Conservation (phyloP, 1,284 basidiomycete genomes). For the Termitomyces sp. region DNA sequence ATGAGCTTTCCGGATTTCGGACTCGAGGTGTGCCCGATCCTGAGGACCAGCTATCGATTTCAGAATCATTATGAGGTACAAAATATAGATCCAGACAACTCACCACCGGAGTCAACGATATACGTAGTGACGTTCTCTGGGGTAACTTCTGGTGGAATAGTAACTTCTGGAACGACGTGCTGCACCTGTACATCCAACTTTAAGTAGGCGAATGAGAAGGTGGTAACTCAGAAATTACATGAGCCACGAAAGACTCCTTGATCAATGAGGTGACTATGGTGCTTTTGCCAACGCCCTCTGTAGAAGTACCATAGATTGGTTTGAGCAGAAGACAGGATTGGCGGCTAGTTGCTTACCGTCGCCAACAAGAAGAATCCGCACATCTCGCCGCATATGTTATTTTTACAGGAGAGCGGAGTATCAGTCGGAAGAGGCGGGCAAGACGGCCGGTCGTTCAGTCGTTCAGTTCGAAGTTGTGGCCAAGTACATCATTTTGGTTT, state of each 20-base stretch:
- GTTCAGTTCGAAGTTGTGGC: background rate
- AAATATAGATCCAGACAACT: slow-evolving; percentile 23
- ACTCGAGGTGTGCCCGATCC: slow-evolving; percentile 84
- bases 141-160: slow-evolving; percentile 92
- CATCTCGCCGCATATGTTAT: slow-evolving; percentile 74
- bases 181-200: slow-evolving; percentile 55
- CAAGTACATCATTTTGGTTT: slow-evolving; percentile 11
- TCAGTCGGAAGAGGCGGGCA: slow-evolving; percentile 2
- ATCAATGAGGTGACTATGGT: slow-evolving; percentile 94
- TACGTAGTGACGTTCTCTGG: slow-evolving; percentile 95
- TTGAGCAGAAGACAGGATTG: slow-evolving; percentile 1
- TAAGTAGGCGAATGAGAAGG: slow-evolving; percentile 10
- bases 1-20: slow-evolving; percentile 93
- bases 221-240: slow-evolving; percentile 48
- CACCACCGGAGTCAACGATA: slow-evolving; percentile 92
- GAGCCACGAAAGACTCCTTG: slow-evolving; percentile 88
- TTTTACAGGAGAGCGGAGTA: slow-evolving; percentile 6
- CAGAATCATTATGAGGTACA: background rate
- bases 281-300: slow-evolving; percentile 93
- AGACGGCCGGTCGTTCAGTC: background rate
- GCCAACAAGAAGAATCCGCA: slow-evolving; percentile 89
- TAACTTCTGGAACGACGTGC: slow-evolving; percentile 91
- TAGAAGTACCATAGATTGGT: slow-evolving; percentile 13
- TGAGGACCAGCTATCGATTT: slow-evolving; percentile 58
- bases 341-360: slow-evolving; percentile 56